Evolutionary conservation across 495 filamentous ascomycete species (phyloP).

Genomic region (Tuber umbilicatum): DNA sequence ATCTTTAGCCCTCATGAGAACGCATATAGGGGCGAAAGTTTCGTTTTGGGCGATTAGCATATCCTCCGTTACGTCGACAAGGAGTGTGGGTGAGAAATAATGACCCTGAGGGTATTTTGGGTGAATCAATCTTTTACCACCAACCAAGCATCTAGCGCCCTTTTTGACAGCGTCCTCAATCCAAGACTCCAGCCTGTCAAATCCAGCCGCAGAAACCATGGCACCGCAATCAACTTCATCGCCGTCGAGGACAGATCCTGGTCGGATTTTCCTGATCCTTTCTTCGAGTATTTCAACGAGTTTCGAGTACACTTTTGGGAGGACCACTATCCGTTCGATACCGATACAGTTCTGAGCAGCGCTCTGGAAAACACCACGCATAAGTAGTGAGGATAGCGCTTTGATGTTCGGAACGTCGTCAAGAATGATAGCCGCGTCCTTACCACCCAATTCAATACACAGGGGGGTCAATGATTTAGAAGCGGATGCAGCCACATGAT

Average conservation of each 20-base stretch:
- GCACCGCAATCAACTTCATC: conserved; percentile 72
- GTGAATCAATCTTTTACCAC: conserved; percentile 67
- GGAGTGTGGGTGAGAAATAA: conserved; percentile 84
- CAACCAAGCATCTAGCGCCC: conserved; percentile 73
- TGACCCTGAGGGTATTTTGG: conserved; percentile 66
- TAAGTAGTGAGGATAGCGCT: conserved; percentile 67
- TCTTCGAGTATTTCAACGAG: conserved; percentile 65
- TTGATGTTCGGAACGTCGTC: conserved; percentile 61
- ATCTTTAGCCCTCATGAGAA: conserved; percentile 63
- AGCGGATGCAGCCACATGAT: conserved; percentile 77
- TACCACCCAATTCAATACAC: conserved; percentile 85
- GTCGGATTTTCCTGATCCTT: conserved; percentile 63
- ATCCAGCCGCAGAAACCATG: conserved; percentile 71
- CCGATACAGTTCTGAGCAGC: conserved; percentile 98
- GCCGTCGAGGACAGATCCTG: conserved; percentile 60
- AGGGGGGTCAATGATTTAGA: conserved; percentile 77
- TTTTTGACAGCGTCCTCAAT: conserved; percentile 67
- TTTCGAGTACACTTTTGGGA: conserved; percentile 62
- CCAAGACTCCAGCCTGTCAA: conserved; percentile 61
- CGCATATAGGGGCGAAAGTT: conserved; percentile 84
- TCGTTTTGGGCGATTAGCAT: conserved; percentile 88
- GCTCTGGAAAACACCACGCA: conserved; percentile 90
- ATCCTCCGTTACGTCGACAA: conserved; percentile 69
- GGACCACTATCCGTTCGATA: conserved; percentile 83
- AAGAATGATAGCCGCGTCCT: conserved; percentile 88